These are phyloP conservation scores for Pseudohalonectria lignicola DNA, from an alignment of 2,329 filamentous ascomycete genomes.

Conservation along the genomic window DNA sequence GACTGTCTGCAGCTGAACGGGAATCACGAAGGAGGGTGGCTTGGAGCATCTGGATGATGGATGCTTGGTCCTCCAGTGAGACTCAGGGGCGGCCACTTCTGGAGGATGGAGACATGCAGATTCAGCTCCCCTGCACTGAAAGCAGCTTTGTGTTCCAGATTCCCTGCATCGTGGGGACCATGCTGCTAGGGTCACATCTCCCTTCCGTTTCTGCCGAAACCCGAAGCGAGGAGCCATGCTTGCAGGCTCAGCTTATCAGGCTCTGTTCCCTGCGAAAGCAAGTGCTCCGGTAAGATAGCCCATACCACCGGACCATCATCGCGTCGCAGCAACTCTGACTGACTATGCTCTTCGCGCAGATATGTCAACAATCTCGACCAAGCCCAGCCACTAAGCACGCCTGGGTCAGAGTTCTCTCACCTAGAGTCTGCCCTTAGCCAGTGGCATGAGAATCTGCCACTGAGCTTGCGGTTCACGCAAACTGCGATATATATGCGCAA, in stretches of 20 bases:
- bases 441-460: conserved; percentile 6
- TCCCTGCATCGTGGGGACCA: conserved; percentile 6
- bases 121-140: conserved; percentile 14
- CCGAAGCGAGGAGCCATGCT: conserved; percentile 1
- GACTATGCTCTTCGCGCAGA: too few relatives aligned
- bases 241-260: conserved; percentile 8
- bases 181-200: conserved; percentile 5
- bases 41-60: conserved; percentile 9
- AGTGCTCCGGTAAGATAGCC: conserved; percentile 6
- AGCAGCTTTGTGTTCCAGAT: conserved; percentile 6
- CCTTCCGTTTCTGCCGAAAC: conserved; percentile 4
- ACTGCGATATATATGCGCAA: conserved; percentile 6
- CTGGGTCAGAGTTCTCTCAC: conserved; percentile 5
- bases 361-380: conserved; percentile 7
- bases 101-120: conserved; percentile 6
- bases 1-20: conserved; percentile 3
- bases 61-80: conserved; percentile 7
- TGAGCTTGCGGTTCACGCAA: conserved; percentile 6
- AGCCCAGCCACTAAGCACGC: conserved; percentile 3
- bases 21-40: conserved; percentile 8
- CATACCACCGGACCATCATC: neutral
- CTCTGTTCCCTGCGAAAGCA: conserved; percentile 6
- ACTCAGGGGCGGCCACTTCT: conserved; percentile 6
- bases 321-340: too few relatives aligned
- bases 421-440: conserved; percentile 3